Percentiles rank a stretch among this genome's conserved stretches.
These are phyloP conservation scores for Didymella pomorum DNA, from an alignment of 2,329 filamentous ascomycete genomes.

Conservation along the genomic window DNA sequence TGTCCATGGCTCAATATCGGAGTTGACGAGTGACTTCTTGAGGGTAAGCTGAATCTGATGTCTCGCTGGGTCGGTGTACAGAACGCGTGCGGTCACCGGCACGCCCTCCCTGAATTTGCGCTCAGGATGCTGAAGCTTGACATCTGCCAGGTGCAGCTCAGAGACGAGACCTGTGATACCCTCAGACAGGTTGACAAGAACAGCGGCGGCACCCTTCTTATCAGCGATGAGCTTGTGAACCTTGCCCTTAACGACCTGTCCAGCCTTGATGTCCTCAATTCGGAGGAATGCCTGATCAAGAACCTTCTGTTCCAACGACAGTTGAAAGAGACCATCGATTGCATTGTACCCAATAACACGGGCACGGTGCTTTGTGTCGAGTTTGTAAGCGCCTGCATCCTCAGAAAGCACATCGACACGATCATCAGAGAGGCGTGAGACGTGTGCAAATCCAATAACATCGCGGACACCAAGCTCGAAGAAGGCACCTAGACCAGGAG, in stretches of 20 bases:
- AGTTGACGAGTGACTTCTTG: constrained; percentile 94
- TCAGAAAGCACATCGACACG: constrained; percentile 86
- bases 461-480: constrained; percentile 73
- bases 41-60: constrained; percentile 85
- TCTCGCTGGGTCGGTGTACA: constrained; percentile 79
- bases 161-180: constrained; percentile 89
- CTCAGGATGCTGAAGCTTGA: constrained; percentile 88
- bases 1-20: constrained; percentile 80
- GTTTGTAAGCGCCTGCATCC: constrained; percentile 77
- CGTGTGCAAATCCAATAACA: constrained; percentile 88
- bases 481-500: constrained; percentile 82
- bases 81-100: constrained; percentile 82
- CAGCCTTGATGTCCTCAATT: constrained; percentile 87
- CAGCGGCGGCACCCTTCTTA: constrained; percentile 76
- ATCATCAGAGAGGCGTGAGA: constrained; percentile 88
- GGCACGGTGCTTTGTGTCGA: constrained; percentile 79
- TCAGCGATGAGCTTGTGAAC: constrained; percentile 86
- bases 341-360: constrained; percentile 87
- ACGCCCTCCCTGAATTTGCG: constrained; percentile 93
- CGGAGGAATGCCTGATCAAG: constrained; percentile 89
- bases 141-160: constrained; percentile 87
- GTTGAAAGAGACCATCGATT: constrained; percentile 82
- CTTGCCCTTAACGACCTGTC: constrained; percentile 79
- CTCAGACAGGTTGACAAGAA: constrained; percentile 85
- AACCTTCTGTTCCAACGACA: constrained; percentile 83